A percentile compares a stretch with the other conserved stretches of the same genome.
Conservation (phyloP, 2,329 filamentous ascomycete species). For the Trichoderma afroharzianum region DNA sequence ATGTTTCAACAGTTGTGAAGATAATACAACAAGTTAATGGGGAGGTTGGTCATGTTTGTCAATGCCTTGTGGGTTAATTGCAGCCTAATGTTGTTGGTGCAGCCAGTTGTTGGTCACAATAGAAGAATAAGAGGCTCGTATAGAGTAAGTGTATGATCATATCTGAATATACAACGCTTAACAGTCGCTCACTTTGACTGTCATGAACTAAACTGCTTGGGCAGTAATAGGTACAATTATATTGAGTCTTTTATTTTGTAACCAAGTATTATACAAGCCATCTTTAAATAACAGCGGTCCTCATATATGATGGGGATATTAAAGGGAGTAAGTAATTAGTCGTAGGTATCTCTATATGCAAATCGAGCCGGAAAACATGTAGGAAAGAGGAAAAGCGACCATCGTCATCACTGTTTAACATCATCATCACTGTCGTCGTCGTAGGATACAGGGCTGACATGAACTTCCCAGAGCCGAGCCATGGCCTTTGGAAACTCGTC, state of each 20-base stretch:
- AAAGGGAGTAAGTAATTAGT: not conserved
- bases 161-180: too few relatives aligned
- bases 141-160: not conserved
- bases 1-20: too few relatives aligned
- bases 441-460: conserved; percentile 33
- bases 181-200: too few relatives aligned
- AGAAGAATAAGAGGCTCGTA: too few relatives aligned
- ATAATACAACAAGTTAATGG: too few relatives aligned
- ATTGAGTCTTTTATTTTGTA: not conserved
- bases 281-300: not conserved
- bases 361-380: not conserved
- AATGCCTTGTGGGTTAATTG: too few relatives aligned
- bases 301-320: not conserved
- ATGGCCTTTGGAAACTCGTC: conserved; percentile 31
- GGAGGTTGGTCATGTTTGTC: too few relatives aligned
- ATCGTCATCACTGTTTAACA: not conserved
- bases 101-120: too few relatives aligned
- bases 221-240: not conserved
- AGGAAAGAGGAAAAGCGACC: not conserved
- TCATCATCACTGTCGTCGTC: not conserved
- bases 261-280: not conserved
- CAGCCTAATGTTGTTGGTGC: too few relatives aligned
- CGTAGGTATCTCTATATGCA: not conserved
- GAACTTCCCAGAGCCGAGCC: conserved; percentile 41
- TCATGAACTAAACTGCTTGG: not conserved